Evolutionary conservation across 2,329 filamentous ascomycete genomes (phyloP).

Genomic region (Aspergillus puulaauensis): DNA sequence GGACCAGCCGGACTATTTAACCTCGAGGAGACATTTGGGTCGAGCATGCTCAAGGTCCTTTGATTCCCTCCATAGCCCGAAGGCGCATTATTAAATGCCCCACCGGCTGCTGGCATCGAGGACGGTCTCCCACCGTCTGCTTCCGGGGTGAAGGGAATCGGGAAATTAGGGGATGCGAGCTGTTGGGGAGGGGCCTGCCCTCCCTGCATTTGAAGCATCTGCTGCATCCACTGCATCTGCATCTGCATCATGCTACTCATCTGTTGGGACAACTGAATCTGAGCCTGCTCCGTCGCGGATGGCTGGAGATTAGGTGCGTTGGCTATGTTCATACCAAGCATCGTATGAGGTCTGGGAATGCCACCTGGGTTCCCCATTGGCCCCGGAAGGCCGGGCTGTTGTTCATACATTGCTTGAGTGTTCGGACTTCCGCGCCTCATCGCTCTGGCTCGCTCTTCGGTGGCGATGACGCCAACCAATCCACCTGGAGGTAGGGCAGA

Average conservation of each 20-base stretch:
- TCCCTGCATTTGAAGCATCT: constrained; percentile 64
- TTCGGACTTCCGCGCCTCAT: constrained; percentile 77
- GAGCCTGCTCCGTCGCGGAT: constrained; percentile 66
- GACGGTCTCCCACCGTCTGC: constrained; percentile 44
- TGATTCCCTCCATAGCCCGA: constrained; percentile 31
- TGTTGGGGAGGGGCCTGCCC: constrained; percentile 33
- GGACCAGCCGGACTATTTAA: constrained; percentile 38
- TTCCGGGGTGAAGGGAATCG: constrained; percentile 25
- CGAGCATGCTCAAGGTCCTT: constrained; percentile 82
- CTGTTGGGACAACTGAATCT: constrained; percentile 77
- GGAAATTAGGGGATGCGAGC: constrained; percentile 24
- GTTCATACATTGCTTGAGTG: constrained; percentile 51
- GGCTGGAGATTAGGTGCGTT: constrained; percentile 22
- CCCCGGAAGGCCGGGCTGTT: constrained; percentile 31
- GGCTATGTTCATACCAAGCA: constrained; percentile 30
- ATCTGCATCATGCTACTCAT: constrained; percentile 89
- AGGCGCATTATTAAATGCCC: constrained; percentile 21
- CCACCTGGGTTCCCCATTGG: constrained; percentile 25
- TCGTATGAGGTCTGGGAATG: constrained; percentile 40
- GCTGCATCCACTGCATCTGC: constrained; percentile 92
- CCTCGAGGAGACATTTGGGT: constrained; percentile 54
- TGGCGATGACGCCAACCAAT: constrained; percentile 83
- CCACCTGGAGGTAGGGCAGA: constrained; percentile 65
- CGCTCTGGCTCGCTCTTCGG: constrained; percentile 75
- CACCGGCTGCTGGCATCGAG: constrained; percentile 45